Conservation (phyloP, 148 eudicot genomes). For the Talinum fruticosum region DNA sequence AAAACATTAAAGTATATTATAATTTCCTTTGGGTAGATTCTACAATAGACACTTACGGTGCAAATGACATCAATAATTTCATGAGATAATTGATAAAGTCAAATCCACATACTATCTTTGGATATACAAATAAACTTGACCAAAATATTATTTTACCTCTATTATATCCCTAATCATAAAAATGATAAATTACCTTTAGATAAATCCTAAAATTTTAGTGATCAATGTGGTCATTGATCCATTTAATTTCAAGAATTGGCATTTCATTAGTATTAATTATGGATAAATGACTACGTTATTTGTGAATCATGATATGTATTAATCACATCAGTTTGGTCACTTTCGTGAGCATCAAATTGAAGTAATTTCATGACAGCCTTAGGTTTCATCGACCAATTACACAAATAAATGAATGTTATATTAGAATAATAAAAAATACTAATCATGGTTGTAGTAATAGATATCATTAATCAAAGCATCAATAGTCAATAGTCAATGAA, state of each 20-base stretch:
- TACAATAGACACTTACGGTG: neutral
- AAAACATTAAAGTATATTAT: neutral
- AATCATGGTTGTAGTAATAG: too few relatives aligned
- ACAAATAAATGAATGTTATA: too few relatives aligned
- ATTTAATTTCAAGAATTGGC: neutral
- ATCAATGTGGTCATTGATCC: neutral
- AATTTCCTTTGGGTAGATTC: neutral
- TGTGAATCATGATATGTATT: neutral
- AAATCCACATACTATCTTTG: neutral
- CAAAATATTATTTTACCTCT: neutral
- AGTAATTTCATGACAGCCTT: conserved; percentile 12
- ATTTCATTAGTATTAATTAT: neutral
- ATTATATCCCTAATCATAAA: neutral
- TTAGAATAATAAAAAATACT: too few relatives aligned
- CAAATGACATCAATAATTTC: neutral
- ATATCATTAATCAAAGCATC: too few relatives aligned
- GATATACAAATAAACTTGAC: neutral
- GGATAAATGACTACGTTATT: neutral
- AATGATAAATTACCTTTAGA: neutral
- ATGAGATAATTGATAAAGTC: neutral
- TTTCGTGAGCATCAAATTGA: conserved; percentile 26
- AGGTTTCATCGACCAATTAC: too few relatives aligned
- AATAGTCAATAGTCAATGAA: too few relatives aligned
- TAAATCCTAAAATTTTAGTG: neutral
- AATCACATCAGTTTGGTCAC: neutral